A percentile compares a stretch with the other conserved stretches of the same genome.
Conservation (phyloP, 495 filamentous ascomycete species). For the Hapsidospora chrysogenum region DNA sequence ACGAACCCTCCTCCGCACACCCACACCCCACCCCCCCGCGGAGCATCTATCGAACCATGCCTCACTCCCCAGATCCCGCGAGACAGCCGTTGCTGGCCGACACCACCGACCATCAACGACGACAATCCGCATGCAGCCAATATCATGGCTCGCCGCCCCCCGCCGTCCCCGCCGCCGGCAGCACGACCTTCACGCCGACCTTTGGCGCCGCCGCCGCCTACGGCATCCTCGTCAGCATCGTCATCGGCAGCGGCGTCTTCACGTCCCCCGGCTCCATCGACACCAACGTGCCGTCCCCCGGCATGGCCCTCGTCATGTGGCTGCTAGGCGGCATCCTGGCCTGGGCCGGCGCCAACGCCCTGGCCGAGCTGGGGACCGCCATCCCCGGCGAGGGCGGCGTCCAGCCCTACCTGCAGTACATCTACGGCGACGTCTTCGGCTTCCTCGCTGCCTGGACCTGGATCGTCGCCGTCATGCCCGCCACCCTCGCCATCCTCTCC, state of each 20-base stretch:
- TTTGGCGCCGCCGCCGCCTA: slow-evolving; percentile 34
- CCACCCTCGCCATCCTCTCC: slow-evolving; percentile 37
- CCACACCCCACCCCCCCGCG: neutral
- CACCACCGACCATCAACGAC: neutral
- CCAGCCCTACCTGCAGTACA: slow-evolving; percentile 36
- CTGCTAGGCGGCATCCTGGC: slow-evolving; percentile 34
- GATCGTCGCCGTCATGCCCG: slow-evolving; percentile 40
- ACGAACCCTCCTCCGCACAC: no score
- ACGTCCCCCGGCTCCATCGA: slow-evolving; percentile 39
- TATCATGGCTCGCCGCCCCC: slow-evolving; percentile 1
- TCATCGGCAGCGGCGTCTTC: slow-evolving; percentile 39
- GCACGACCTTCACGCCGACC: slow-evolving; percentile 25
- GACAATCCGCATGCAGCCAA: neutral
- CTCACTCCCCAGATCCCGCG: neutral
- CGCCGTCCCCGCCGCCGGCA: slow-evolving; percentile 4
- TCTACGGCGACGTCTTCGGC: slow-evolving; percentile 36
- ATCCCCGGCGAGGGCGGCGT: slow-evolving; percentile 35
- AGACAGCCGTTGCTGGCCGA: neutral
- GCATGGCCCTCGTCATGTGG: slow-evolving; percentile 33
- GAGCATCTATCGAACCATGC: neutral
- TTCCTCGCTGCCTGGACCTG: slow-evolving; percentile 41
- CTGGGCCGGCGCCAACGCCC: slow-evolving; percentile 36
- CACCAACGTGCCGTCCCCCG: slow-evolving; percentile 36
- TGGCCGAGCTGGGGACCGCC: slow-evolving; percentile 37
- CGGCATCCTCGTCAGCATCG: slow-evolving; percentile 36